Base-by-base conservation (phyloP, 2,329 filamentous ascomycete genomes). In the Myriosclerotinia duriaeana region DNA sequence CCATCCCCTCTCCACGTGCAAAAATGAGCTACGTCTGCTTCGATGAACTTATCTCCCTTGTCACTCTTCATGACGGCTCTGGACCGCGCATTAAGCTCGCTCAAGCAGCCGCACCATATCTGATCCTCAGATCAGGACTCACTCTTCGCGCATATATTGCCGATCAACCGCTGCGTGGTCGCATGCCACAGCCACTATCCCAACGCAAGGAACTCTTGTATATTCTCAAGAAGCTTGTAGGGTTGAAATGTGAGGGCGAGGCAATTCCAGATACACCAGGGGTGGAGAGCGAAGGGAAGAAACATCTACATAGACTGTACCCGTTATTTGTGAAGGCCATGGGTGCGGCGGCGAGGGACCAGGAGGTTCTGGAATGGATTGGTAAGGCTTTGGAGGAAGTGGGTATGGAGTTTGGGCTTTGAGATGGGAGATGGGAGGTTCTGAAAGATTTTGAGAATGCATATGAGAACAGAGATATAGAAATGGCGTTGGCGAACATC, bases 131-230 rank as follows among this genome's bases (percentile, higher is more conserved):
- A 3, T 87, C 90, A 15, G 92, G 91, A 0, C 81, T 97, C 20
- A 88, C 91, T 0, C 79, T 98, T n/a, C 88, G 92, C 66, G 83
- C 89, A 0, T 98, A 96, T 75, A 88, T 96, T 55, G 91, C 93
- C 5, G 95, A 99, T 77, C 94, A 97, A 75, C 93, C 94, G 0
- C 81, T 99, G 26, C 85, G 95, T 17, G 93, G 95, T 0, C 85
- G 88, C 60, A 95, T 96, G 87, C 95, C 95, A 5, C 91, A 95
- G 76, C 94, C 94, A 0, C 81, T 92, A 6, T 89, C 87, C 11
- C 91, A 97, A 74, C 85, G 91, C 53, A 88, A 85, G 69, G 95
- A 97, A 75, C 79, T 99, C 14, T 76, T 90, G 5, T 89, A 91
- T 73, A 83, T 93, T 34, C 80, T 98, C 22, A 79, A 80, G 59